phyloP scores from a whole-genome alignment of 73 alveolate species.

The Paramecium tetraurelia region DNA sequence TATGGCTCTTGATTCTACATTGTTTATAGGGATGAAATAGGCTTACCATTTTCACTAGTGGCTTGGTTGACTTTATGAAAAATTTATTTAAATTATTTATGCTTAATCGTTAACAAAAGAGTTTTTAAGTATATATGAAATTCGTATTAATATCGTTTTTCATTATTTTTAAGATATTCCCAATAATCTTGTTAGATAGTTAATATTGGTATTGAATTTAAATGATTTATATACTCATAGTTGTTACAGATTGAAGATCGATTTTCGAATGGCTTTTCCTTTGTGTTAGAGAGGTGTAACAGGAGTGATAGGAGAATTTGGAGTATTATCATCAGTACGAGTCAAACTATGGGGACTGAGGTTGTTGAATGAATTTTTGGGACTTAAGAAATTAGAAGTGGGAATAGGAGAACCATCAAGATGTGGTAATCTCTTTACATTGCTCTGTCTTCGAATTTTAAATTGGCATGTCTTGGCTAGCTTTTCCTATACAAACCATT shows the following conservation, averaged over 20 bases:
- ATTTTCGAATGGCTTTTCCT: neutral
- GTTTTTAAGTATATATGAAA: neutral
- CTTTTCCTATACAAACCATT: neutral
- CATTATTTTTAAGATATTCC: too few relatives aligned
- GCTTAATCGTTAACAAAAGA: neutral
- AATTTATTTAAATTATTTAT: neutral
- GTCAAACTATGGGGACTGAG: neutral
- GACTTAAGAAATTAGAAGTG: neutral
- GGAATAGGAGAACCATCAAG: neutral
- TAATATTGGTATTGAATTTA: neutral
- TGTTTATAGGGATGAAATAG: neutral
- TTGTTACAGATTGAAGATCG: constrained; percentile 4
- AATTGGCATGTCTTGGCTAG: constrained; percentile 2
- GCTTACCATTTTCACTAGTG: neutral
- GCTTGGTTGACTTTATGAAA: neutral
- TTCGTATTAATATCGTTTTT: neutral
- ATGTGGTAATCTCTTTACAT: neutral
- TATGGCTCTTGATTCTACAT: neutral
- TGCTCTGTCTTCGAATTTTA: constrained; percentile 16
- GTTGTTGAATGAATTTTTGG: neutral
- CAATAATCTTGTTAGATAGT: too few relatives aligned
- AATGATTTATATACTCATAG: neutral
- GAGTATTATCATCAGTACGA: neutral
- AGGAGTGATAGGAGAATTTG: neutral
- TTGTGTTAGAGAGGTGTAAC: neutral